phyloP scores from a whole-genome alignment of 2,329 filamentous ascomycete species.

The Pseudogymnoascus sp. region DNA sequence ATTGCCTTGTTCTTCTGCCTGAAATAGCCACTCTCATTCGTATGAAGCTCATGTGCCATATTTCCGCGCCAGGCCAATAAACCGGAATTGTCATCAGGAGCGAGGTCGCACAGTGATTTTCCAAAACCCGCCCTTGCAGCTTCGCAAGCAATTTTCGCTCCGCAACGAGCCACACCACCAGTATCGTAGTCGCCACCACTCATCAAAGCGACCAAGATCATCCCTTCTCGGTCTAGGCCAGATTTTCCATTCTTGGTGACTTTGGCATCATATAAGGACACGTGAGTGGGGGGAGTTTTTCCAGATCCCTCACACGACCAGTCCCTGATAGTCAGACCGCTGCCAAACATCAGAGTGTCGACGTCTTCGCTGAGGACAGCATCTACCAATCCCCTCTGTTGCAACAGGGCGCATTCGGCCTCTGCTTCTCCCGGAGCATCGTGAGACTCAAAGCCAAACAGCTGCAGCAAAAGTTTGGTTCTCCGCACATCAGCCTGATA shows the following conservation, averaged over 20 bases:
- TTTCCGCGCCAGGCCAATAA: constrained; percentile 64
- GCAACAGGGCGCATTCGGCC: constrained; percentile 85
- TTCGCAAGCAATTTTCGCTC: constrained; percentile 81
- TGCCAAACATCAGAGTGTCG: constrained; percentile 96
- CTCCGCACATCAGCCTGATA: constrained; percentile 51
- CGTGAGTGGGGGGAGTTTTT: constrained; percentile 70
- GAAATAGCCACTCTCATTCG: constrained; percentile 80
- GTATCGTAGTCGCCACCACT: constrained; percentile 93
- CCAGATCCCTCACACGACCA: constrained; percentile 68
- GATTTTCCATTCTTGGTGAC: constrained; percentile 41
- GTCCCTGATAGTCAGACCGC: constrained; percentile 67
- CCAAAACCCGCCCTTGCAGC: constrained; percentile 87
- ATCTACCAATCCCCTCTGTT: constrained; percentile 76
- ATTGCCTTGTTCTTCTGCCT: constrained; percentile 66
- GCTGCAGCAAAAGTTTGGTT: constrained; percentile 73
- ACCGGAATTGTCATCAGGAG: constrained; percentile 49
- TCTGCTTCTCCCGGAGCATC: constrained; percentile 92
- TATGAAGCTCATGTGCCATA: constrained; percentile 67
- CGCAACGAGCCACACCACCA: constrained; percentile 79
- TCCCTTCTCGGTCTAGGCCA: constrained; percentile 74
- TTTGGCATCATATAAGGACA: constrained; percentile 68
- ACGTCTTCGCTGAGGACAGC: constrained; percentile 94
- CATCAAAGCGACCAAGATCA: constrained; percentile 91
- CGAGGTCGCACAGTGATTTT: constrained; percentile 60
- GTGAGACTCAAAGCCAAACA: constrained; percentile 80